Conservation (phyloP, 2,329 filamentous ascomycete genomes). For the Monosporascus sp. region DNA sequence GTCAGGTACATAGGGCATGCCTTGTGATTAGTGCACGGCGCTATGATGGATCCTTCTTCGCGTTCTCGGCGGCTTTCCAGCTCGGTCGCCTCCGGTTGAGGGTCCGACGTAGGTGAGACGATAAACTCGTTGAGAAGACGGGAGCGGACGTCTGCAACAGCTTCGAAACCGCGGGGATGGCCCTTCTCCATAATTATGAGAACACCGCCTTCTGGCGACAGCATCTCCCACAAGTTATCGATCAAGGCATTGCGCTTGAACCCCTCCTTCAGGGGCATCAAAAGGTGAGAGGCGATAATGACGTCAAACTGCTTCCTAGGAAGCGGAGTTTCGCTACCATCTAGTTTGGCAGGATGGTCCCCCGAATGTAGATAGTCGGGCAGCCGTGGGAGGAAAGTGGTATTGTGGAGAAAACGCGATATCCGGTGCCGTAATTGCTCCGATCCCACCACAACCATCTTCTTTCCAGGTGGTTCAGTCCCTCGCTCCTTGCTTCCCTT, state of each 20-base stretch:
- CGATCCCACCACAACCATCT: conserved; percentile 75
- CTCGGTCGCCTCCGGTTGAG: conserved; percentile 35
- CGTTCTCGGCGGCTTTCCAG: conserved; percentile 37
- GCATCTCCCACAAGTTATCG: conserved; percentile 83
- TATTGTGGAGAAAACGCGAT: conserved; percentile 75
- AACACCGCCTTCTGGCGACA: conserved; percentile 80
- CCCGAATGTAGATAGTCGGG: conserved; percentile 74
- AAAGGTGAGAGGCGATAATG: conserved; percentile 80
- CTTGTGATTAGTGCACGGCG: conserved; percentile 82
- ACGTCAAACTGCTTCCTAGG: conserved; percentile 79
- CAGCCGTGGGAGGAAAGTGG: conserved; percentile 85
- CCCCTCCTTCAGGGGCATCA: conserved; percentile 71
- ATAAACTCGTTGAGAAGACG: conserved; percentile 69
- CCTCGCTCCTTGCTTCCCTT: conserved; percentile 41
- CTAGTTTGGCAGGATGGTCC: conserved; percentile 53
- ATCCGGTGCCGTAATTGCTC: conserved; percentile 69
- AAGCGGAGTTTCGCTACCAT: conserved; percentile 49
- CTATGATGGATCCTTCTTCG: conserved; percentile 60
- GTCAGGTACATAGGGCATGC: conserved; percentile 83
- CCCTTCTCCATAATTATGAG: conserved; percentile 88
- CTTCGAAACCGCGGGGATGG: conserved; percentile 85
- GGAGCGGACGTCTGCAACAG: conserved; percentile 77
- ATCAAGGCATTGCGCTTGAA: conserved; percentile 73
- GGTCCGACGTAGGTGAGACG: conserved; percentile 24
- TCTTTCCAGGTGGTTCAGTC: conserved; percentile 58